phyloP scores from a whole-genome alignment of 345 rosid species.

The Citropsis articulata region DNA sequence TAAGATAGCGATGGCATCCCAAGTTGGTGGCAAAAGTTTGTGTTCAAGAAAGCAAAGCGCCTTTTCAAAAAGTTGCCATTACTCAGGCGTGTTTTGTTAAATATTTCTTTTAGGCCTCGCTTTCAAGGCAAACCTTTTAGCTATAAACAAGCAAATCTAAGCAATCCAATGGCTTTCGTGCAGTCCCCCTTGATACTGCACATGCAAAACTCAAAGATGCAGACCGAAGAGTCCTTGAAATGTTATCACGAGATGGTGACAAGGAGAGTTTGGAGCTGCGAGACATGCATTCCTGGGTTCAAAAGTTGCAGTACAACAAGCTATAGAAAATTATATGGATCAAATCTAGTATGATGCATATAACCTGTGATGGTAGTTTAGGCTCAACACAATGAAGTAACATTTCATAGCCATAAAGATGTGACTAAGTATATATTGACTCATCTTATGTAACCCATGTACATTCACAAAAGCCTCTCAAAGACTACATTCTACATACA shows the following conservation, averaged over 20 bases:
- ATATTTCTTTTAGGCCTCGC: conserved; percentile 1
- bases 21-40: neutral
- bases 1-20: neutral
- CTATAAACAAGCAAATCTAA: neutral
- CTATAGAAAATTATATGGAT: neutral
- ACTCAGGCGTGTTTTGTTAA: neutral
- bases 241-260: neutral
- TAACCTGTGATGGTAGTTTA: neutral
- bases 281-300: neutral
- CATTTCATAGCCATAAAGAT: conserved; percentile 15
- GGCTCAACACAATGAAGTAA: neutral
- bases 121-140: neutral
- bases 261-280: neutral
- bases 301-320: neutral
- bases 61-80: neutral
- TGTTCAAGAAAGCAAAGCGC: neutral
- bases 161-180: neutral
- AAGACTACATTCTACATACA: conserved; percentile 24
- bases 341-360: neutral
- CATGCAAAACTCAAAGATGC: conserved; percentile 3
- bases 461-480: conserved; percentile 30
- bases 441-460: conserved; percentile 30
- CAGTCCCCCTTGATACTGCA: neutral
- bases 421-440: conserved; percentile 25
- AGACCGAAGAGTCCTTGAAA: conserved; percentile 4